Evolutionary conservation across 2,329 filamentous ascomycete genomes (phyloP).

Genomic region (Sporothrix pseudoabietina): DNA sequence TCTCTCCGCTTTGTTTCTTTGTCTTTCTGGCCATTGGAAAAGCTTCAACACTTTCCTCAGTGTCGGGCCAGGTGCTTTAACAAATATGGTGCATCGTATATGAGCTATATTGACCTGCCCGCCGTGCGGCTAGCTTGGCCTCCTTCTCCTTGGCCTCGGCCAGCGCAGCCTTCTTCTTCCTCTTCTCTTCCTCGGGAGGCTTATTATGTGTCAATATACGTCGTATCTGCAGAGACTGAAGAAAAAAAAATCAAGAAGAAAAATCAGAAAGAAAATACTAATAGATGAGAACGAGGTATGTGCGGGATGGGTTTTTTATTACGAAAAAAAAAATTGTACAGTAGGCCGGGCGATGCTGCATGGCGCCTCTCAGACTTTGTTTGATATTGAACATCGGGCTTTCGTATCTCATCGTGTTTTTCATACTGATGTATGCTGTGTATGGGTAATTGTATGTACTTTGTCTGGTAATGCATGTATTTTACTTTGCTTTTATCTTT

Average conservation of each 20-base stretch:
- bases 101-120: conserved; percentile 56
- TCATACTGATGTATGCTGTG: neutral
- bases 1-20: neutral
- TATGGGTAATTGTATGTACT: neutral
- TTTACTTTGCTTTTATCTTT: too few relatives aligned
- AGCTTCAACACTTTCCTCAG: neutral
- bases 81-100: conserved; percentile 20
- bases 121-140: conserved; percentile 76
- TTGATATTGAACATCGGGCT: neutral
- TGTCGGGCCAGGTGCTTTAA: conserved; percentile 16
- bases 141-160: conserved; percentile 89
- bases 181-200: conserved; percentile 80
- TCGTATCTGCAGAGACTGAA: neutral
- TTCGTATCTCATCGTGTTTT: neutral
- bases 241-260: neutral
- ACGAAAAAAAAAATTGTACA: neutral
- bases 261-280: neutral
- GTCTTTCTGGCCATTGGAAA: too few relatives aligned
- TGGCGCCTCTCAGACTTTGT: neutral
- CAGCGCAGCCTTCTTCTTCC: conserved; percentile 82
- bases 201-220: neutral
- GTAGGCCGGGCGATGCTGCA: too few relatives aligned
- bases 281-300: neutral
- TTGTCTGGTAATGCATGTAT: too few relatives aligned
- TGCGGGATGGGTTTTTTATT: neutral